A percentile compares a stretch with the other conserved stretches of the same genome.
Evolutionary conservation across 345 rosid species (phyloP).

Genomic region (Mangifera indica): DNA sequence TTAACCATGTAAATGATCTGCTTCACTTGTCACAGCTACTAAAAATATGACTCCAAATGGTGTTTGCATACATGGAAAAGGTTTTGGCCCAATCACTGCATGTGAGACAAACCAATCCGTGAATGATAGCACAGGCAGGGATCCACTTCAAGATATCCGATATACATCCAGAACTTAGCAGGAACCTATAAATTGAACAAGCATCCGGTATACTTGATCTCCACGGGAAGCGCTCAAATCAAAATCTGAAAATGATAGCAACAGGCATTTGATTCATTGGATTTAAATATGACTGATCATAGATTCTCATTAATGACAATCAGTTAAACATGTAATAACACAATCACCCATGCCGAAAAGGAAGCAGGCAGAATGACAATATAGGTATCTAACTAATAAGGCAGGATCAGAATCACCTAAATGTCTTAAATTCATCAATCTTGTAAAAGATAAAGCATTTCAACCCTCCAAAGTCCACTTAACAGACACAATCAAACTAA

Average conservation of each 20-base stretch:
- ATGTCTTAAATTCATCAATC: too few species aligned
- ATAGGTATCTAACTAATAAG: too few species aligned
- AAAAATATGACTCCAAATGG: too few species aligned
- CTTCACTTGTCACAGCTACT: too few species aligned
- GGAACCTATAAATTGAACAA: neutral
- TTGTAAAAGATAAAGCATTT: too few species aligned
- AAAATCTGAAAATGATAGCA: neutral
- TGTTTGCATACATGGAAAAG: neutral
- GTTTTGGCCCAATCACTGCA: conserved; percentile 8
- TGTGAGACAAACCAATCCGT: neutral
- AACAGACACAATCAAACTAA: too few species aligned
- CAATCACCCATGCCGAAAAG: too few species aligned
- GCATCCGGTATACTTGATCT: neutral
- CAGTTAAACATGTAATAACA: neutral
- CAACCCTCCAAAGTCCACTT: too few species aligned
- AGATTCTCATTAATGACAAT: neutral
- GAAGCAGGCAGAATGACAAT: too few species aligned
- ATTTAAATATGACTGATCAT: neutral
- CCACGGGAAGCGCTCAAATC: neutral
- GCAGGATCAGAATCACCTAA: too few species aligned
- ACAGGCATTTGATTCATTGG: neutral
- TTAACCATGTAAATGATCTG: neutral
- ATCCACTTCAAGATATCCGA: neutral
- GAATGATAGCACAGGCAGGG: neutral
- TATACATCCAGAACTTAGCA: neutral